phyloP scores from a whole-genome alignment of 108 stramenopile genomes.

The Schizochytrium sp. region DNA sequence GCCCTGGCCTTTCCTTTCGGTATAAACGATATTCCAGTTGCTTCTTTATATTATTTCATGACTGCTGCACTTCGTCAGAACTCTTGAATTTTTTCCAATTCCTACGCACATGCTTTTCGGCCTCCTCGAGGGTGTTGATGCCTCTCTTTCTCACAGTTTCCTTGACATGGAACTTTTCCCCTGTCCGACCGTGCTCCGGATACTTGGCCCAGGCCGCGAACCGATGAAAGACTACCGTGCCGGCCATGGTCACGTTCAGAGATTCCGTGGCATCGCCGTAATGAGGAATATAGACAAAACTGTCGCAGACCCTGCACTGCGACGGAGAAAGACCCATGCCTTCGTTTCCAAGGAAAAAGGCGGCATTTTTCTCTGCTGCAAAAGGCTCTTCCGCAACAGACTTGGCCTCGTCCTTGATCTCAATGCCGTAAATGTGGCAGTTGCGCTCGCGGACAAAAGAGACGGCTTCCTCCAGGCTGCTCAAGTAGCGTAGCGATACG shows the following conservation, averaged over 20 bases:
- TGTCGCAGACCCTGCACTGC: constrained; percentile 20
- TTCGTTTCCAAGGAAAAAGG: constrained; percentile 34
- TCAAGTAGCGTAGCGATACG: neutral
- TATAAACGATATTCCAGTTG: too few species aligned
- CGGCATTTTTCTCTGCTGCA: neutral
- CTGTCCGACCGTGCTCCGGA: neutral
- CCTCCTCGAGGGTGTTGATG: neutral
- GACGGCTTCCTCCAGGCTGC: neutral
- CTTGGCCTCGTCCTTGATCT: constrained; percentile 23
- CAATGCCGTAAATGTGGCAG: constrained; percentile 20
- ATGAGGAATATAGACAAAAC: constrained; percentile 38
- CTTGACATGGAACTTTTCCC: neutral
- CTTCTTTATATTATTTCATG: too few species aligned
- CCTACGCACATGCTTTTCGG: neutral
- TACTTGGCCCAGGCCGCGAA: constrained; percentile 21
- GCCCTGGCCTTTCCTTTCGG: too few species aligned
- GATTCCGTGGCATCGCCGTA: constrained; percentile 27
- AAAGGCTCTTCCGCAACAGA: constrained; percentile 20
- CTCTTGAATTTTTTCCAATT: neutral
- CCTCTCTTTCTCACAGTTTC: neutral
- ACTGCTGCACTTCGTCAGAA: neutral
- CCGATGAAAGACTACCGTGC: constrained; percentile 16
- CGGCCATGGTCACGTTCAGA: constrained; percentile 29
- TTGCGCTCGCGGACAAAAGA: neutral
- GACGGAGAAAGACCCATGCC: constrained; percentile 16